phyloP scores from a whole-genome alignment of 2,329 filamentous ascomycete genomes.

The Pleurostoma richardsiae region DNA sequence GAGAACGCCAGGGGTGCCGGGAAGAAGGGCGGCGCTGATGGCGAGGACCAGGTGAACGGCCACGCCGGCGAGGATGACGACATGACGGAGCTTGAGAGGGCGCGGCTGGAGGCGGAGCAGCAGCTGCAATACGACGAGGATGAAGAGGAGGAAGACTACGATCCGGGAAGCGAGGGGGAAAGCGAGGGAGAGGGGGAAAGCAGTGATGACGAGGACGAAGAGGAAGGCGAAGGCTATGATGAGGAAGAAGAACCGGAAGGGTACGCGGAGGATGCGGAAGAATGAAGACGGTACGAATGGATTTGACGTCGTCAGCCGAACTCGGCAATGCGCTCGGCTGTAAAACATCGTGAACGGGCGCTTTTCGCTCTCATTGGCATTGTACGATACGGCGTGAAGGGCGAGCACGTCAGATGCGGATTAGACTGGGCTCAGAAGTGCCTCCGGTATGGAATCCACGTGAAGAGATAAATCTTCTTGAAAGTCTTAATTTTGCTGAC shows the following conservation, averaged over 20 bases:
- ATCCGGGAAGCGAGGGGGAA: slow-evolving; percentile 56
- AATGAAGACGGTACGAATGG: background rate
- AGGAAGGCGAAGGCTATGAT: slow-evolving; percentile 40
- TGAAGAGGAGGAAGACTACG: slow-evolving; percentile 62
- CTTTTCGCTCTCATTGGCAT: too few relatives aligned
- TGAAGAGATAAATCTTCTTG: too few relatives aligned
- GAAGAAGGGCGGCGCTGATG: slow-evolving; percentile 30
- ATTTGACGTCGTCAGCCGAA: too few relatives aligned
- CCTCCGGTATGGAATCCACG: too few relatives aligned
- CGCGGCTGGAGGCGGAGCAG: slow-evolving; percentile 46
- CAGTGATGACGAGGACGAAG: slow-evolving; percentile 47
- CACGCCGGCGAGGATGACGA: slow-evolving; percentile 32
- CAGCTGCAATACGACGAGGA: slow-evolving; percentile 55
- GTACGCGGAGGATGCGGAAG: slow-evolving; percentile 10
- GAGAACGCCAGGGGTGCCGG: slow-evolving; percentile 48
- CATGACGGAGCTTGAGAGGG: slow-evolving; percentile 44
- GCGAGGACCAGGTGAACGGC: slow-evolving; percentile 28
- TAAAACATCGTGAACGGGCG: too few relatives aligned
- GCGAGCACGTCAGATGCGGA: too few relatives aligned
- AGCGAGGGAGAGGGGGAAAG: slow-evolving; percentile 51
- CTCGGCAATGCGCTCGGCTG: too few relatives aligned
- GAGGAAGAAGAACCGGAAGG: slow-evolving; percentile 29
- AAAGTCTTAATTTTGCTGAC: too few relatives aligned
- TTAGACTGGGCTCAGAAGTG: too few relatives aligned
- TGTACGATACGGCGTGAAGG: too few relatives aligned